These are phyloP conservation scores for Hemileia vastatrix DNA, from an alignment of 1,284 basidiomycete genomes.

Conservation along the genomic window DNA sequence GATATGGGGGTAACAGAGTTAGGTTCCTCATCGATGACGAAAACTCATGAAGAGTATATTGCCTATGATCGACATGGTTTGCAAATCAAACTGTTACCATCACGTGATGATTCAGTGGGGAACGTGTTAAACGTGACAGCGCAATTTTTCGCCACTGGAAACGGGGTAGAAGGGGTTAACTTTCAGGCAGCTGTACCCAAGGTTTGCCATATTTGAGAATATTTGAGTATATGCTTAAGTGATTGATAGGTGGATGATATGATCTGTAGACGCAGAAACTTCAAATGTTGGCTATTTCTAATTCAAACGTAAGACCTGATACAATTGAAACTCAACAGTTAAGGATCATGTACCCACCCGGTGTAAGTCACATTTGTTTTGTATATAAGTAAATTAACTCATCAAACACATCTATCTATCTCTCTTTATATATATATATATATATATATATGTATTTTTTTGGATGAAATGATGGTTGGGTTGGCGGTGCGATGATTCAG, in stretches of 20 bases:
- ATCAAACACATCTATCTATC: neutral
- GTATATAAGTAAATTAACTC: neutral
- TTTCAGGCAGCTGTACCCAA: slow-evolving; percentile 99
- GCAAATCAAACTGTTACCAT: slow-evolving; percentile 78
- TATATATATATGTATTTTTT: neutral
- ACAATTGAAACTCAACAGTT: slow-evolving; percentile 86
- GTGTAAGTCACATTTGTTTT: slow-evolving; percentile 53
- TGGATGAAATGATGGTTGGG: neutral
- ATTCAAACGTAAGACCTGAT: slow-evolving; percentile 65
- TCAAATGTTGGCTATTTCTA: slow-evolving; percentile 97
- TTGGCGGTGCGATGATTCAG: slow-evolving; percentile 46
- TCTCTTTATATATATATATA: neutral
- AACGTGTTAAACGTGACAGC: slow-evolving; percentile 84
- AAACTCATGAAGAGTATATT: slow-evolving; percentile 57
- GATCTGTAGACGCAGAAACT: slow-evolving; percentile 74
- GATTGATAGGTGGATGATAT: neutral
- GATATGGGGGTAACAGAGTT: neutral
- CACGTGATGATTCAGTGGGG: slow-evolving; percentile 63
- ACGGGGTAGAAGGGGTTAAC: slow-evolving; percentile 57
- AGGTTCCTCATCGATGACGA: slow-evolving; percentile 8
- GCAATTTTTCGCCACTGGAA: slow-evolving; percentile 65
- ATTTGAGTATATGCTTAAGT: neutral
- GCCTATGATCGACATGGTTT: slow-evolving; percentile 88
- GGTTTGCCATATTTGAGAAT: slow-evolving; percentile 48
- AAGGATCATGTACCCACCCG: slow-evolving; percentile 75